Base-by-base conservation (phyloP, 2,329 filamentous ascomycete genomes). In the Calonectria honghensis region DNA sequence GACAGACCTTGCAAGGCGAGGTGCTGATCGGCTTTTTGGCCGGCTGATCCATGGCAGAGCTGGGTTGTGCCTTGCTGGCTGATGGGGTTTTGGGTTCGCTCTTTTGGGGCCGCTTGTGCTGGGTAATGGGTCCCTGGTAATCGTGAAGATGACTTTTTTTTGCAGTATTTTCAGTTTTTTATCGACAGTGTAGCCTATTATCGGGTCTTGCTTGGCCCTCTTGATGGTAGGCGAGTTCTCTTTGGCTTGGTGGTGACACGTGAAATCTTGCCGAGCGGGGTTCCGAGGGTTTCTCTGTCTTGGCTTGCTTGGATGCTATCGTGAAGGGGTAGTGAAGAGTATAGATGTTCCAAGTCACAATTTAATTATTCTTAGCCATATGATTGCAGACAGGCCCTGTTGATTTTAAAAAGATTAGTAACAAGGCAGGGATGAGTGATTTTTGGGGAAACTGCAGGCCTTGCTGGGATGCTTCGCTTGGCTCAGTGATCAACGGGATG, bases 61-160 rank as follows among this genome's bases (percentile, higher is more conserved):
- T 39, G 31, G 29, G 39, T 39, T 63, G 67, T 9, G 39, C 20
- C n/a, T 41, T 52, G 35, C 3, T 20, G 20, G 20, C 4, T 13
- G 31, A 16, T 54, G 45, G 35, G 31, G 82, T 71, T 16, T 32
- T 48, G 16, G 39, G 7, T 39, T 48, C 4, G 14, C 16, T 48
- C 24, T 29, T 61, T 61, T 41, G 6, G 35, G 24, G n/a, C 6
- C 6, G 13, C 20, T 41, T 27, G 35, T 41, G 4, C 7, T 9
- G 24, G 27, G 11, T 2, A 35, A 61, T 41, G 35, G 16, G 24
- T 18, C 20, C n/a, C 31, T 41, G 16, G 24, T 9, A 27, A 37
- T 11, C n/a, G 3, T 18, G 9, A 39, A 41, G n/a, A 18, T 41
- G 35, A 3, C 24, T 37, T 61, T 61, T 61, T 61, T 61, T 61